These are phyloP conservation scores for Vanrija pseudolonga DNA, from an alignment of 1,284 basidiomycete genomes.

Conservation along the genomic window DNA sequence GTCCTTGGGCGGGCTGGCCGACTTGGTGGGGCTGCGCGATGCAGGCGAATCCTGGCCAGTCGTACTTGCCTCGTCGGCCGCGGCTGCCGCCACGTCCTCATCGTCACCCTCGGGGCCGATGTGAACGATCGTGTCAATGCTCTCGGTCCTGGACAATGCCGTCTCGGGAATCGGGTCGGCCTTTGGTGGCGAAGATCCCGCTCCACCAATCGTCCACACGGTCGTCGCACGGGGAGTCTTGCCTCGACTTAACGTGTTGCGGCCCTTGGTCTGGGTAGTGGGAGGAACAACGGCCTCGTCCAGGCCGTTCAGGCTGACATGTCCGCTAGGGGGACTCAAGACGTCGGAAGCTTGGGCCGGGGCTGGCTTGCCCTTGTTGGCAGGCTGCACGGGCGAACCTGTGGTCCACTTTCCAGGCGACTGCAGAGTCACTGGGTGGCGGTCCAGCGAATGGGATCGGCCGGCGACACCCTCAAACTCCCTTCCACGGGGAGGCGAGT, in stretches of 20 bases:
- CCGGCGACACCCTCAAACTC: background rate
- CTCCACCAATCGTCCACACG: background rate
- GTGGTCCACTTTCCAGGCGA: constrained; percentile 9
- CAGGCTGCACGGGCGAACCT: background rate
- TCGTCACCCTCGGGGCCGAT: constrained; percentile 4
- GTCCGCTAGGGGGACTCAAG: constrained; percentile 13
- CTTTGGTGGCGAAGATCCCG: background rate
- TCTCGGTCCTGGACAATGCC: constrained; percentile 1
- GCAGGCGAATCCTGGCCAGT: background rate
- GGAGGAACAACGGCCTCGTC: background rate
- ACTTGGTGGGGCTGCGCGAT: background rate
- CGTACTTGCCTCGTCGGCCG: background rate
- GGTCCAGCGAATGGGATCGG: constrained; percentile 6
- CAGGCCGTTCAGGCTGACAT: background rate
- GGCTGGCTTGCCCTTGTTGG: constrained; percentile 16
- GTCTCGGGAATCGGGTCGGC: background rate
- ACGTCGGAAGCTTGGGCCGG: constrained; percentile 13
- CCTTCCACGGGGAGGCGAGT: too few relatives aligned
- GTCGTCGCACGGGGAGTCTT: constrained; percentile 10
- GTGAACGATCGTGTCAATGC: constrained; percentile 15
- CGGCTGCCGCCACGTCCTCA: background rate
- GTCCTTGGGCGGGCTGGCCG: background rate
- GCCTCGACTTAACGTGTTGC: constrained; percentile 16
- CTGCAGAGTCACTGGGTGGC: background rate
- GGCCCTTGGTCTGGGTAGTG: background rate